These are phyloP conservation scores for Coccomyxa subellipsoidea DNA, from an alignment of 163 green algal species.

Conservation along the genomic window DNA sequence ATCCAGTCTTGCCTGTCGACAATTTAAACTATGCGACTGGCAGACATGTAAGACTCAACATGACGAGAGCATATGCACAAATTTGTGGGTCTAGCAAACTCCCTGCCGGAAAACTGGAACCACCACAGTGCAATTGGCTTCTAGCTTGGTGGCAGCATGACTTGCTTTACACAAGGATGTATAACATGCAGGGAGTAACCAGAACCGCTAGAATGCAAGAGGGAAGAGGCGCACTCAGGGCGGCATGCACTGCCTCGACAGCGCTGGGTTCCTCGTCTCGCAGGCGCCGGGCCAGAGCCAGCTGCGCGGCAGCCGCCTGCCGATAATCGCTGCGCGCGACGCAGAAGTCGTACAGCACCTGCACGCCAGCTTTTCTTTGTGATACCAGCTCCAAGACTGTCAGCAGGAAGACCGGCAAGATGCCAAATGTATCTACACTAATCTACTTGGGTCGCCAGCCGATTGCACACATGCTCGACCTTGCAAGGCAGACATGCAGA, in stretches of 20 bases:
- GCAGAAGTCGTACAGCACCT: slow-evolving; percentile 60
- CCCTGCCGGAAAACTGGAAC: neutral
- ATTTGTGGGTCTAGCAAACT: neutral
- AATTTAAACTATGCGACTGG: no score
- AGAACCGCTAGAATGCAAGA: neutral
- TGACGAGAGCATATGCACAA: neutral
- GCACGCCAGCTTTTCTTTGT: neutral
- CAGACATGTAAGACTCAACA: neutral
- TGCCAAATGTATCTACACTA: no score
- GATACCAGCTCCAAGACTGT: neutral
- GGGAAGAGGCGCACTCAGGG: neutral
- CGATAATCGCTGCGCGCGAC: slow-evolving; percentile 41
- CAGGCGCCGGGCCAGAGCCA: slow-evolving; percentile 49
- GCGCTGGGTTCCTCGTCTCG: slow-evolving; percentile 18
- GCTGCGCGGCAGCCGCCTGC: slow-evolving; percentile 51
- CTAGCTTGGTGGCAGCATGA: neutral
- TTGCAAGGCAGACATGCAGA: no score
- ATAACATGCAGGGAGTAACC: no score
- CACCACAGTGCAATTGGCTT: no score
- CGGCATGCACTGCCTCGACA: neutral
- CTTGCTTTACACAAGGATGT: neutral
- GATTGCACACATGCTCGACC: no score
- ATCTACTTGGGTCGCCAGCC: no score
- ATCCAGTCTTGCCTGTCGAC: no score
- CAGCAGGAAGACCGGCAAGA: no score